Evolutionary conservation across 306 rosid species (phyloP).

Genomic region (cucumber (Cucumis sativus)): Cucumber_9930_V3 NC_026657.2:7154001-7154500

Average conservation of each 20-base stretch:
- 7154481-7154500: slow-evolving; percentile 5
- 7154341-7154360: not conserved
- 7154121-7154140: slow-evolving; percentile 37
- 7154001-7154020: not conserved
- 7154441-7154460: slow-evolving; percentile 94
- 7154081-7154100: not conserved
- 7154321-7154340: not conserved
- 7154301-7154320: not conserved
- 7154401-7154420: slow-evolving; percentile 65
- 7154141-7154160: slow-evolving; percentile 99
- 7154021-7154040: not conserved
- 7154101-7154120: not conserved
- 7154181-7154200: slow-evolving; percentile 89
- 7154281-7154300: not conserved
- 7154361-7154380: not conserved
- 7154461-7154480: not conserved
- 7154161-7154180: slow-evolving; percentile 94
- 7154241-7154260: slow-evolving; percentile 96
- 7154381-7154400: not conserved
- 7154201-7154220: slow-evolving; percentile 96
- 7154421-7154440: slow-evolving; percentile 98
- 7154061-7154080: not conserved
- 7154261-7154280: slow-evolving; percentile 69
- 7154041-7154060: not conserved
- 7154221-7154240: slow-evolving; percentile 95